phyloP scores from a whole-genome alignment of 495 filamentous ascomycete genomes.

The Antarctomyces pellizariae region DNA sequence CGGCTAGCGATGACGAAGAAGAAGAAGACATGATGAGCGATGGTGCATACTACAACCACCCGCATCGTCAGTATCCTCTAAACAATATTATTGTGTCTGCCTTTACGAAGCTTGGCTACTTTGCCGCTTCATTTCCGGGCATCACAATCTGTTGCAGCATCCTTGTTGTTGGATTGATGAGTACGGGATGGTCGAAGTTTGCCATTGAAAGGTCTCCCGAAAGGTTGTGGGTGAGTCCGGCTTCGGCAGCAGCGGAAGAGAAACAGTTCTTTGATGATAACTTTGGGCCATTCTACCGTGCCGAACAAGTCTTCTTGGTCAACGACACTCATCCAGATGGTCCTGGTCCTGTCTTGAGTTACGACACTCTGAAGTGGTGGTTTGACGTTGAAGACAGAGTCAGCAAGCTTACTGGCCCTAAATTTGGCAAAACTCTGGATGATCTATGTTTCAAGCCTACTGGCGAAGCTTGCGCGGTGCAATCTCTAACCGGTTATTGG shows the following conservation, averaged over 20 bases:
- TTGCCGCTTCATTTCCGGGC: conserved; percentile 59
- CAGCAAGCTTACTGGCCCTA: conserved; percentile 36
- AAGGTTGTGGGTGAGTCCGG: conserved; percentile 82
- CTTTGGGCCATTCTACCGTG: conserved; percentile 88
- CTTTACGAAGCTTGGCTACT: conserved; percentile 63
- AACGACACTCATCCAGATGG: conserved; percentile 49
- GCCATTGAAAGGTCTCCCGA: conserved; percentile 74
- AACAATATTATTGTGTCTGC: conserved; percentile 57
- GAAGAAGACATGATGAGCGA: conserved; percentile 57
- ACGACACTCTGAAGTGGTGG: conserved; percentile 84
- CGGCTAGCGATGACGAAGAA: conserved; percentile 75
- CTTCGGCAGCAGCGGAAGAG: conserved; percentile 72
- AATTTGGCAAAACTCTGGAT: conserved; percentile 39
- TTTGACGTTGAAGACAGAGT: conserved; percentile 68
- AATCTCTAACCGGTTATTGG: conserved; percentile 75
- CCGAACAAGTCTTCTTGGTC: conserved; percentile 80
- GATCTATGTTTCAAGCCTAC: conserved; percentile 90
- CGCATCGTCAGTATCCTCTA: conserved; percentile 46
- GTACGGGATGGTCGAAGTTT: conserved; percentile 70
- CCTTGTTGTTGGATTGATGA: conserved; percentile 47
- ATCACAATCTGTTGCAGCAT: conserved; percentile 56
- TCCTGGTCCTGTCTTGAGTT: conserved; percentile 55
- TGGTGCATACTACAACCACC: conserved; percentile 42
- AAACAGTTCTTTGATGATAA: conserved; percentile 87
- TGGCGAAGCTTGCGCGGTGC: conserved; percentile 73